Evolutionary conservation across 805 yeast genomes (phyloP).

Genomic region (Komagataella mondaviorum): DNA sequence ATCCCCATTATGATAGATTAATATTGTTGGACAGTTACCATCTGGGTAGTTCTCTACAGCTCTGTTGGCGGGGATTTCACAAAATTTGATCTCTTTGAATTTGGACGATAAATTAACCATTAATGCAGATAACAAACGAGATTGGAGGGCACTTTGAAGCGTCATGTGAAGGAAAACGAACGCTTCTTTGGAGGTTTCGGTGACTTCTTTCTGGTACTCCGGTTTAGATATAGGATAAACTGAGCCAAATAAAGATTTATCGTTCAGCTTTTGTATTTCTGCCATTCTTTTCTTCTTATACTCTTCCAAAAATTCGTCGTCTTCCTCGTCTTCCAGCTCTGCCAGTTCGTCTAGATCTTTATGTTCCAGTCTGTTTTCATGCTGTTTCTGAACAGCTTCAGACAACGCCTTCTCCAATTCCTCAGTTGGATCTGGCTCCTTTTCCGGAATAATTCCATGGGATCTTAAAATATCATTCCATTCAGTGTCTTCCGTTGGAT

Average conservation of each 20-base stretch:
- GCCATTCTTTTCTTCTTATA: slow-evolving; percentile 68
- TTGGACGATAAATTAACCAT: slow-evolving; percentile 45
- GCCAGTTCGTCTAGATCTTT: slow-evolving; percentile 73
- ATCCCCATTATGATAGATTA: slow-evolving; percentile 67
- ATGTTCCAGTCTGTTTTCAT: slow-evolving; percentile 70
- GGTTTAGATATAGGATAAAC: slow-evolving; percentile 75
- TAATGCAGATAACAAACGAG: slow-evolving; percentile 54
- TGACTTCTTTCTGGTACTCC: slow-evolving; percentile 77
- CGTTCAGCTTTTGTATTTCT: slow-evolving; percentile 52
- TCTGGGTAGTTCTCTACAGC: slow-evolving; percentile 92
- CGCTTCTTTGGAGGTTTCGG: slow-evolving; percentile 56
- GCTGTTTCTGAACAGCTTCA: slow-evolving; percentile 68
- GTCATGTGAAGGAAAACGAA: slow-evolving; percentile 74
- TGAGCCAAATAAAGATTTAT: slow-evolving; percentile 51
- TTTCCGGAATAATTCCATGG: slow-evolving; percentile 86
- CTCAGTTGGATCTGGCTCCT: slow-evolving; percentile 78
- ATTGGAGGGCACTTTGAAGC: slow-evolving; percentile 53
- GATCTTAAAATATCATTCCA: slow-evolving; percentile 93
- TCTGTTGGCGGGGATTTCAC: slow-evolving; percentile 81
- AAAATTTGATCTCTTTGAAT: slow-evolving; percentile 76
- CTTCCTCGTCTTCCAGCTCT: slow-evolving; percentile 84
- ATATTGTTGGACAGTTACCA: slow-evolving; percentile 77
- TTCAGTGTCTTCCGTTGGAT: slow-evolving; percentile 94
- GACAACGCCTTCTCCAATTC: slow-evolving; percentile 80
- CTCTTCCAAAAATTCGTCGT: slow-evolving; percentile 72